These are phyloP conservation scores for Hyaloscypha bicolor DNA, from an alignment of 495 filamentous ascomycete genomes.

Conservation along the genomic window DNA sequence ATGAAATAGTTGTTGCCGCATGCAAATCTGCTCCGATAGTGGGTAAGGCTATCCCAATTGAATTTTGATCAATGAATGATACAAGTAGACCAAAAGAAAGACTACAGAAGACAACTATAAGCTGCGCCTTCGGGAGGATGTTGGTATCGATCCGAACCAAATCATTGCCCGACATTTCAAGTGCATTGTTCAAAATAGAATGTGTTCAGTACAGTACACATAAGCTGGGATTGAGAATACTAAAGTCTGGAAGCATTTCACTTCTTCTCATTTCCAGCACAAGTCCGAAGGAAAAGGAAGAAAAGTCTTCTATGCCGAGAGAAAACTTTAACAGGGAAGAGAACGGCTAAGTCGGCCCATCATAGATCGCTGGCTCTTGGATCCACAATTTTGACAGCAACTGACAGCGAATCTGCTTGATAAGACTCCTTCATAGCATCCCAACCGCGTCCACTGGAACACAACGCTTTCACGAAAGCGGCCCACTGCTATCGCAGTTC, in stretches of 20 bases:
- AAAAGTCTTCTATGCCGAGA: not conserved
- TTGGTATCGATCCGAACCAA: constrained; percentile 48
- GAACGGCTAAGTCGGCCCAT: constrained; percentile 15
- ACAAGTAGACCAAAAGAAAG: constrained; percentile 58
- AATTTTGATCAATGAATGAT: constrained; percentile 65
- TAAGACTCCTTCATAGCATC: not conserved
- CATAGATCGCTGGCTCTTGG: constrained; percentile 9
- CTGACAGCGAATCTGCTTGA: not conserved
- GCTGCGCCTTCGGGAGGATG: constrained; percentile 54
- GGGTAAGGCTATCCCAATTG: constrained; percentile 60
- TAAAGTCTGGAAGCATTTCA: not conserved
- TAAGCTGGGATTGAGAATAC: not conserved
- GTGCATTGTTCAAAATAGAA: constrained; percentile 9
- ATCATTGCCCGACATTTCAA: constrained; percentile 27
- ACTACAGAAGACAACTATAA: constrained; percentile 59
- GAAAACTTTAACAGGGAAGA: constrained; percentile 1
- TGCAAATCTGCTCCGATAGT: constrained; percentile 61
- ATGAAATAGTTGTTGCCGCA: constrained; percentile 59
- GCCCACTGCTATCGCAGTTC: not conserved
- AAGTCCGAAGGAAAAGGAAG: not conserved
- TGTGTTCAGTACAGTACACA: not conserved
- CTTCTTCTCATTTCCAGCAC: not conserved
- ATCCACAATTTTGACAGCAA: constrained; percentile 8
- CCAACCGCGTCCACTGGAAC: not conserved
- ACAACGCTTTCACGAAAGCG: not conserved